These are phyloP conservation scores for Gossypium mustelinum DNA, from an alignment of 345 rosid genomes.

Conservation along the genomic window DNA sequence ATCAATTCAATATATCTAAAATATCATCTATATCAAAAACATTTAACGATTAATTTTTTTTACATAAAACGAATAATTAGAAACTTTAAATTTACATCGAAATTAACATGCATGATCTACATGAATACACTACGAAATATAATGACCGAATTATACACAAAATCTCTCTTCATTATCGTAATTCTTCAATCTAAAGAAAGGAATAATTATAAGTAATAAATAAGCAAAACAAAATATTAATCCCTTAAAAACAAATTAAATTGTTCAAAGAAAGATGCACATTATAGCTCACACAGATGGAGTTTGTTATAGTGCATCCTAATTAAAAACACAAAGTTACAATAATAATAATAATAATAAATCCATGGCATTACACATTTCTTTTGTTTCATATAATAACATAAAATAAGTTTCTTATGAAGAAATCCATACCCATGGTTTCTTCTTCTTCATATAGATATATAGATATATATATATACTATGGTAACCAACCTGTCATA, in stretches of 20 bases:
- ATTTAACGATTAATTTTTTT: too few species aligned
- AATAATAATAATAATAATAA: background rate
- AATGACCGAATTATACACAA: too few species aligned
- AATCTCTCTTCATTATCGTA: too few species aligned
- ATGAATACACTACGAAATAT: too few species aligned
- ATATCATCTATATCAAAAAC: too few species aligned
- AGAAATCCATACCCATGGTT: background rate
- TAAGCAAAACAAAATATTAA: background rate
- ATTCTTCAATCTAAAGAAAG: too few species aligned
- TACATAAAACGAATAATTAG: too few species aligned
- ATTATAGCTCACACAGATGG: background rate
- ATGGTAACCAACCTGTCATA: constrained; percentile 92
- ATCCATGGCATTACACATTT: background rate
- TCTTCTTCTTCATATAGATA: background rate
- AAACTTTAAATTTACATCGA: too few species aligned
- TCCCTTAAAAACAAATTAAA: constrained; percentile 1
- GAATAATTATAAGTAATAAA: too few species aligned
- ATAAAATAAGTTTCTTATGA: background rate
- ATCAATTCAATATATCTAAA: fast-evolving
- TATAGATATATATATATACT: background rate
- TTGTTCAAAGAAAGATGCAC: background rate
- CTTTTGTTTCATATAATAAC: background rate
- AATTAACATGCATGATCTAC: too few species aligned
- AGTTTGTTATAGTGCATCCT: constrained; percentile 1
- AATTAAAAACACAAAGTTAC: background rate